Evolutionary conservation across 306 rosid genomes (phyloP).

Genomic region (Arachis stenosperma): DNA sequence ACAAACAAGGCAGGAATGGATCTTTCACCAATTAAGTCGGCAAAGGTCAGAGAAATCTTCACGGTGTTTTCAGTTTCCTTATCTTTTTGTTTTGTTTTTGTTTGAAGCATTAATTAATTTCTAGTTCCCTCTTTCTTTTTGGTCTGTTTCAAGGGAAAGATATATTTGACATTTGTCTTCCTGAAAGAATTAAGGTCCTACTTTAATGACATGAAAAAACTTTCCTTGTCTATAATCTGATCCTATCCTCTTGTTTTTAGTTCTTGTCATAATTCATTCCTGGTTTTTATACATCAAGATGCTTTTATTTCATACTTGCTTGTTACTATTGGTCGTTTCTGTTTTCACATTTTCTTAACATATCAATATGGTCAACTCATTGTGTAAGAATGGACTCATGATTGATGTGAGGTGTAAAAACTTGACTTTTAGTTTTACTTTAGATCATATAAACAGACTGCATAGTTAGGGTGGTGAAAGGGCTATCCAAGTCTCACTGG

Average conservation of each 20-base stretch:
- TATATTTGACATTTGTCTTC: slow-evolving; percentile 16
- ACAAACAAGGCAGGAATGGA: slow-evolving; percentile 36
- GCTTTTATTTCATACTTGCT: background rate
- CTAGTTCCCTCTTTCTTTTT: background rate
- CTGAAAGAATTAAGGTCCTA: slow-evolving; percentile 2
- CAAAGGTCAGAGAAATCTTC: slow-evolving; percentile 51
- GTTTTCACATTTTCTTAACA: background rate
- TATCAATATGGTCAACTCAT: slow-evolving; percentile 5
- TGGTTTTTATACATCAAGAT: background rate
- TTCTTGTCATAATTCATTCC: background rate
- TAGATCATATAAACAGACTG: background rate
- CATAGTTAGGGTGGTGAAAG: background rate
- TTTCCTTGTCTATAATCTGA: slow-evolving; percentile 13
- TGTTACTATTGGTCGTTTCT: background rate
- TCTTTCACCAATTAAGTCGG: slow-evolving; percentile 38
- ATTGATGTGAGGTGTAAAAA: slow-evolving; percentile 17
- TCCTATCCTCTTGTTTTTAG: slow-evolving; percentile 4
- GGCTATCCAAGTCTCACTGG: slow-evolving; percentile 12
- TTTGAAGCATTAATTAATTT: background rate
- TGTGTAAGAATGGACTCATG: slow-evolving; percentile 8
- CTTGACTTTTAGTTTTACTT: slow-evolving; percentile 18
- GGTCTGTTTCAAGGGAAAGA: slow-evolving; percentile 33
- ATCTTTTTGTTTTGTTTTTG: slow-evolving; percentile 3
- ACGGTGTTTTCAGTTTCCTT: background rate
- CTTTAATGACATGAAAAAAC: slow-evolving; percentile 18